Evolutionary conservation across 2,329 filamentous ascomycete species (phyloP).

Genomic region (Colletotrichum plurivorum): DNA sequence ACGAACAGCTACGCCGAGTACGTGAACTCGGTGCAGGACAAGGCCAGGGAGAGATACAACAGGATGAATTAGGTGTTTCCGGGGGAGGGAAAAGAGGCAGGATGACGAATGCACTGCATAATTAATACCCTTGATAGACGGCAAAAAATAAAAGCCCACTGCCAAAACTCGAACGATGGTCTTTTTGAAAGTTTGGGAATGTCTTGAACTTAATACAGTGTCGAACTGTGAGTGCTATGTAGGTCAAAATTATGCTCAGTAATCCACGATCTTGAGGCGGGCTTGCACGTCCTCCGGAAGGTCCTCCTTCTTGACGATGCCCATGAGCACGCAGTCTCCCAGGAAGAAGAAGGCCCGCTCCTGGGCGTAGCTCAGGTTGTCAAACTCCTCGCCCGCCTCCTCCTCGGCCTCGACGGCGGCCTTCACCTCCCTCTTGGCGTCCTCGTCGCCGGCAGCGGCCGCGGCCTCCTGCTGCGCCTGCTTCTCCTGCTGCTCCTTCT

Average conservation of each 20-base stretch:
- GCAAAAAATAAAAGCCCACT: background rate
- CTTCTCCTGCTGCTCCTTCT: conserved; percentile 37
- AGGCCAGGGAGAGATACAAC: conserved; percentile 76
- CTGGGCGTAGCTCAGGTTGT: conserved; percentile 93
- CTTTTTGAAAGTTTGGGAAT: background rate
- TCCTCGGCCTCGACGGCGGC: conserved; percentile 46
- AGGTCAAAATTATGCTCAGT: conserved; percentile 53
- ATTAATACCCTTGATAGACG: background rate
- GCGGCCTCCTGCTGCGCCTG: conserved; percentile 47
- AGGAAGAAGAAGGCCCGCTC: conserved; percentile 94
- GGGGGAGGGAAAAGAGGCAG: background rate
- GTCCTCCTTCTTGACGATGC: conserved; percentile 81
- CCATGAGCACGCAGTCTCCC: conserved; percentile 87
- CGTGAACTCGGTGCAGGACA: conserved; percentile 74
- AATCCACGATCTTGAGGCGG: conserved; percentile 79
- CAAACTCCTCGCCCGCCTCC: conserved; percentile 82
- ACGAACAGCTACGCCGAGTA: conserved; percentile 73
- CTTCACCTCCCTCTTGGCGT: conserved; percentile 37
- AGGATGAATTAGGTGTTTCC: conserved; percentile 54
- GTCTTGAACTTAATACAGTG: background rate
- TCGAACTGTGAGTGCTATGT: background rate
- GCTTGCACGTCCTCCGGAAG: conserved; percentile 77
- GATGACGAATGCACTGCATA: background rate
- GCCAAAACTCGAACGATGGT: background rate
- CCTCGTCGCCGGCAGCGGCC: conserved; percentile 45